Evolutionary conservation across 768 basidiomycete genomes (phyloP), one percentile per base, ranked within the genome.

Genomic region (Gymnopilus dilepis): DNA sequence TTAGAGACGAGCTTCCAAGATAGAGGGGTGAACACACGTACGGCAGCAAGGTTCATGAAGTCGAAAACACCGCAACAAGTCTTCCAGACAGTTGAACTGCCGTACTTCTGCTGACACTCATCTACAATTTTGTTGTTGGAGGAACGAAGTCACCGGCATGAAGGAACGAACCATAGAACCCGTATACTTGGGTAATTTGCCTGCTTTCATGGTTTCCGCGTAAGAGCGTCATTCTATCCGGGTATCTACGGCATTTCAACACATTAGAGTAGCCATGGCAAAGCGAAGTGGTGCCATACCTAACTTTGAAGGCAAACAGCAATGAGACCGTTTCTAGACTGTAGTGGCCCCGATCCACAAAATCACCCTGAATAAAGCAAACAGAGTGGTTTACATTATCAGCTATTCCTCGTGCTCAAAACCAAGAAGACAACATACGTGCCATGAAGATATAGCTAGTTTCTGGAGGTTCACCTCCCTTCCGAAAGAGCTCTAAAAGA

Each of bases 91-190:
- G 90, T 87, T 5, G 97, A 88, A 63, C 89, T 94, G 38, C 97
- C 97, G 73, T 98, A 99, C 74, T 98, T 99, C 76, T 95, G 94
- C 75, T 97, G 95, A 69, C 97, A 98, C 76, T 99, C 97, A 72
- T 97, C 96, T 93, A 64, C 59, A 30, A 21, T 19, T 56, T 9
- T 19, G 41, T 58, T 17, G 24, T 21, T 37, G 15, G 22, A 9
- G 19, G 24, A 24, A 30, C 43, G 3, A 5, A 26, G 22, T 42
- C 33, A n/a, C 2, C 8, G 34, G 15, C 34, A 9, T 12, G 33
- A n/a, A 45, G 19, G 8, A 26, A 73, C 87, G 63, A 59, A 95
- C 95, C 95, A 71, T 97, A 98, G 74, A 97, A 98, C n/a, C 96
- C 97, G 61, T 98, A 98, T 2, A 95, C 97, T 69, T 99, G 97